Evolutionary conservation across 2,329 filamentous ascomycete genomes (phyloP).

Genomic region (Botrytis fabae): DNA sequence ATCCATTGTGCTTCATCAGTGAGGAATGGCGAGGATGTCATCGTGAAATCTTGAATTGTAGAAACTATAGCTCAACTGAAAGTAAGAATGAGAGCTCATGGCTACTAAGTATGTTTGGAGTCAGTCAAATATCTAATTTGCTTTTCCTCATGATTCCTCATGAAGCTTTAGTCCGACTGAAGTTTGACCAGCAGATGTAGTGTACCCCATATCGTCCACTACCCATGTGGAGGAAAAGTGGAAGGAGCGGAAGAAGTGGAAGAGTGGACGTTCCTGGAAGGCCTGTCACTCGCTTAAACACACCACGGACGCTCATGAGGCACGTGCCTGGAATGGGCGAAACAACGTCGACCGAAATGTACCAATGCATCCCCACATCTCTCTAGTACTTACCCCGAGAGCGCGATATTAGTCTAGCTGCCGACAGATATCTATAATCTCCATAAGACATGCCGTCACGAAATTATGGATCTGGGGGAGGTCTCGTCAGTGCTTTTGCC

Average conservation of each 20-base stretch:
- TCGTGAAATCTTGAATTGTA: background rate
- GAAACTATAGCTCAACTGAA: background rate
- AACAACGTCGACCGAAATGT: background rate
- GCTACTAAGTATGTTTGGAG: background rate
- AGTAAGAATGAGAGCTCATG: background rate
- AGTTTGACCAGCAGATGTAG: background rate
- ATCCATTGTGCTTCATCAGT: background rate
- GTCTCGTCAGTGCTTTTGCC: background rate
- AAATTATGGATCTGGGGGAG: background rate
- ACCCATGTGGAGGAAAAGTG: background rate
- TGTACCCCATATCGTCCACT: background rate
- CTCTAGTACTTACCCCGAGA: background rate
- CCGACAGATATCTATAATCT: background rate
- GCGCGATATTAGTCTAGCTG: background rate
- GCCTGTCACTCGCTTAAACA: background rate
- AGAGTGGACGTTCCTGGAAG: background rate
- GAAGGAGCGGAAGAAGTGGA: background rate
- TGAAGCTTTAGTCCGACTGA: background rate
- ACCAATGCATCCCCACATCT: background rate
- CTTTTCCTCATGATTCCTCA: background rate
- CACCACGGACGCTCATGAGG: background rate
- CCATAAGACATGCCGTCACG: background rate
- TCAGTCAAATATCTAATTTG: background rate
- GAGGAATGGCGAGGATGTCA: background rate
- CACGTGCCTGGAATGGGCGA: background rate